Evolutionary conservation across 108 stramenopile species (phyloP), one percentile per base, ranked within the genome.

Genomic region (Nannochloropsis gaditana): DNA sequence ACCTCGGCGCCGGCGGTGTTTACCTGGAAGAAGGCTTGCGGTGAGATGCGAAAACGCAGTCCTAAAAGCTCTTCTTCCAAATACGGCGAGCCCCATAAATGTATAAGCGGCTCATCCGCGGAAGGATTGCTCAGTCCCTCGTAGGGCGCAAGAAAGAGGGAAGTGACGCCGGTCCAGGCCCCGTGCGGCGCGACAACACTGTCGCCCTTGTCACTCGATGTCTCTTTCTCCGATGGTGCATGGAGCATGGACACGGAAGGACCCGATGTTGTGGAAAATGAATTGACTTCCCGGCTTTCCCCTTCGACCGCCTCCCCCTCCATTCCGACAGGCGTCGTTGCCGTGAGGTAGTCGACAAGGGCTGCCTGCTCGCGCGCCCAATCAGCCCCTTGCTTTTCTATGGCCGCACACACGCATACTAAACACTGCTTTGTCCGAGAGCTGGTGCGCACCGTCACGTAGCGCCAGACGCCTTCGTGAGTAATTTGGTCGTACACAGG

Each of bases 11-110:
- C 93, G 44, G 86, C 89, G 6, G 95, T 95, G 73, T 95, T 97
- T 1, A 95, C 95, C 88, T 97, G 97, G 87, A 97, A 97, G 91
- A 97, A 97, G 15, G 97, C 95, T 42, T 93, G 92, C 5, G 95
- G 95, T 41, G 94, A 94, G n/a, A 97, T 94, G 86, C 93, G 93
- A 86, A 96, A 97, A 11, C 86, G 92, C 84, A 94, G 93, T 44
- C 93, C 92, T 15, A 93, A 90, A 11, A 97, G 89, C 50, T 83
- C 85, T 83, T 97, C 95, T 82, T 91, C 86, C 41, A 97, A 73
- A 41, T 41, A 86, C 83, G 88, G 90, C 83, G 93, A 86, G 21
- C 97, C 97, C 87, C 89, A 95, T 44, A 91, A 84, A 82, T 94
- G 93, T 84, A 93, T 92, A n/a, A 95, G 91, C 41, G 95, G 94